These are phyloP conservation scores for Chlorella sp. DNA, from an alignment of 139 green algal genomes.

Conservation along the genomic window DNA sequence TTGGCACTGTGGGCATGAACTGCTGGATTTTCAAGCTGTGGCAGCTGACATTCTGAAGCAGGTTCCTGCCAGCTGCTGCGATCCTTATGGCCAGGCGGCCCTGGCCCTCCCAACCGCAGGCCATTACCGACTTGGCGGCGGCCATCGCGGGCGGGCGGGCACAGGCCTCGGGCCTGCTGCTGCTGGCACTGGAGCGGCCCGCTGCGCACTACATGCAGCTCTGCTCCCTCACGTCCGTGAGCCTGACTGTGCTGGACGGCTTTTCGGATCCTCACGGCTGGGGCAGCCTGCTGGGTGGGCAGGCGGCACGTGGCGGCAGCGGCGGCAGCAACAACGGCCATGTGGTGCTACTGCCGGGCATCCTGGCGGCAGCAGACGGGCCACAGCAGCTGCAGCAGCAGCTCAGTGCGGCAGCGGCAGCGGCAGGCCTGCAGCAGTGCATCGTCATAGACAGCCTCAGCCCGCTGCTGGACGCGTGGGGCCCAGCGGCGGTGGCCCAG, in stretches of 20 bases:
- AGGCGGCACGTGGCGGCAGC: not conserved
- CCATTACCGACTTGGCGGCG: conserved; percentile 3
- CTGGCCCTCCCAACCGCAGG: not conserved
- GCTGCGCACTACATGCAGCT: conserved; percentile 20
- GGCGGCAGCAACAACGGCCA: not conserved
- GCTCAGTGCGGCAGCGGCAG: not conserved
- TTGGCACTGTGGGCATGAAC: not conserved
- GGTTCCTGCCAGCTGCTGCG: too few species aligned
- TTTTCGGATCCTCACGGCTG: conserved; percentile 26
- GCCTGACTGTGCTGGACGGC: conserved; percentile 23
- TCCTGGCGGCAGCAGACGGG: conserved; percentile 6
- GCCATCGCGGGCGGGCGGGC: conserved; percentile 6
- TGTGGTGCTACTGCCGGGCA: not conserved
- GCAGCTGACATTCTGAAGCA: too few species aligned
- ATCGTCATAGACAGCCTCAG: conserved; percentile 29
- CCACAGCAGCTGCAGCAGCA: conserved; percentile 20
- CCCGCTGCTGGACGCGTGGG: conserved; percentile 18
- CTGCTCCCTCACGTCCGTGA: not conserved
- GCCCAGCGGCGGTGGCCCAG: not conserved
- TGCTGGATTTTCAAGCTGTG: too few species aligned
- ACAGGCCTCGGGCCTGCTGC: not conserved
- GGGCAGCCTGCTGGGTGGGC: not conserved
- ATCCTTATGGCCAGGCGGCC: too few species aligned
- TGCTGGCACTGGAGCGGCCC: conserved; percentile 22
- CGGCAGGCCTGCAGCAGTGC: not conserved